These are phyloP conservation scores for Fallopia convolvulus DNA, from an alignment of 148 eudicot species.

Conservation along the genomic window DNA sequence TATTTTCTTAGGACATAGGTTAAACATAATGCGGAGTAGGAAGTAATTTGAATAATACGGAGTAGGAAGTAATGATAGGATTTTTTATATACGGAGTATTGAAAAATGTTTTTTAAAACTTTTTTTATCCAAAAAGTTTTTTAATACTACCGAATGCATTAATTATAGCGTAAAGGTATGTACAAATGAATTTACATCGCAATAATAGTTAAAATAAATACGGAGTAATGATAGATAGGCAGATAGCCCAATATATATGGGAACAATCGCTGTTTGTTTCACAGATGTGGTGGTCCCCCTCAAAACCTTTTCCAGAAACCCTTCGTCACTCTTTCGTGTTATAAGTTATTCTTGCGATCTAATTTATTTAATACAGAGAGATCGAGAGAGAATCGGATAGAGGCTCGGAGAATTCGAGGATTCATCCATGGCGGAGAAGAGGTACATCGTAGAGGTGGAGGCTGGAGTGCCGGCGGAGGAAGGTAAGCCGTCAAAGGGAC, in stretches of 20 bases:
- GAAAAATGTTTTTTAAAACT: too few relatives aligned
- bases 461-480: slow-evolving; percentile 42
- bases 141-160: background rate
- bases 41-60: too few relatives aligned
- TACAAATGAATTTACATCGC: too few relatives aligned
- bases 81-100: too few relatives aligned
- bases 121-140: too few relatives aligned
- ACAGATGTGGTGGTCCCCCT: background rate
- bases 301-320: background rate
- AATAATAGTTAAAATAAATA: too few relatives aligned
- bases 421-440: slow-evolving; percentile 33
- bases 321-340: background rate
- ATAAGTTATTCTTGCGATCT: background rate
- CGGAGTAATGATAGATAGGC: background rate
- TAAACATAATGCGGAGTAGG: too few relatives aligned
- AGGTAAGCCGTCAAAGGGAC: slow-evolving; percentile 64
- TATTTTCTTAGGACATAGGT: too few relatives aligned
- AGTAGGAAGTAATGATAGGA: too few relatives aligned
- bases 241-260: too few relatives aligned
- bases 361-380: background rate
- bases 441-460: slow-evolving; percentile 55
- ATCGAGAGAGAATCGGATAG: background rate
- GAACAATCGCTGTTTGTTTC: background rate
- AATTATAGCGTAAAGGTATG: background rate
- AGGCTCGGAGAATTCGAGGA: background rate